These are phyloP conservation scores for Venustampulla echinocandica DNA, from an alignment of 495 filamentous ascomycete genomes.

Conservation along the genomic window DNA sequence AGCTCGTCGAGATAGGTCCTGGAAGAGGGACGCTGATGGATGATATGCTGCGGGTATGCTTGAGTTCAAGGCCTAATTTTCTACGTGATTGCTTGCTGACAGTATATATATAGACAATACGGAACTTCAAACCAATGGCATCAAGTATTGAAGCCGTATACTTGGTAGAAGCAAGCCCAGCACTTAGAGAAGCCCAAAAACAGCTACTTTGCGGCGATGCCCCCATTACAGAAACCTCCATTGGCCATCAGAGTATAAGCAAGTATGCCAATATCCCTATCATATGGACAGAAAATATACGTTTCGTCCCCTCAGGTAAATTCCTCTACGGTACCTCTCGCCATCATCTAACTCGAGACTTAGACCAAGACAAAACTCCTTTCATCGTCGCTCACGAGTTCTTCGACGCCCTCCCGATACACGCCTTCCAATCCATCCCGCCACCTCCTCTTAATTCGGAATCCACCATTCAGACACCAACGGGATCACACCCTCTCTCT, in stretches of 20 bases:
- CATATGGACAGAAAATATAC: constrained; percentile 87
- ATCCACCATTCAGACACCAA: constrained; percentile 28
- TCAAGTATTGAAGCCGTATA: constrained; percentile 76
- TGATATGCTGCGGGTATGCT: constrained; percentile 78
- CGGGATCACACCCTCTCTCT: constrained; percentile 22
- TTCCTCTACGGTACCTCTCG: constrained; percentile 10
- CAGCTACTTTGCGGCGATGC: constrained; percentile 73
- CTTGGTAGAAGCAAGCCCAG: constrained; percentile 78
- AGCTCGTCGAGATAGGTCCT: constrained; percentile 88
- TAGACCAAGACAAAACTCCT: constrained; percentile 49
- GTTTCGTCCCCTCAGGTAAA: constrained; percentile 64
- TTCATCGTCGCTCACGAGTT: constrained; percentile 97
- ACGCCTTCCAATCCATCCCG: constrained; percentile 76
- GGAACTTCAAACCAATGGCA: constrained; percentile 69
- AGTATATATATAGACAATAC: constrained; percentile 58
- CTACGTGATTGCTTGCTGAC: background rate
- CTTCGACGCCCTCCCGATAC: constrained; percentile 97
- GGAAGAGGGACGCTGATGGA: constrained; percentile 95
- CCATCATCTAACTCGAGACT: background rate
- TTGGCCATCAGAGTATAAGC: constrained; percentile 66
- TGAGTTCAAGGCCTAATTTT: no score
- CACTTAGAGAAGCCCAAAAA: constrained; percentile 68
- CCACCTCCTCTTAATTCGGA: constrained; percentile 34
- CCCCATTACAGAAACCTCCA: constrained; percentile 57
- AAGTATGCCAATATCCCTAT: constrained; percentile 64